Base-by-base conservation (phyloP, 2,329 filamentous ascomycete species). In the Aspergillus ustus region DNA sequence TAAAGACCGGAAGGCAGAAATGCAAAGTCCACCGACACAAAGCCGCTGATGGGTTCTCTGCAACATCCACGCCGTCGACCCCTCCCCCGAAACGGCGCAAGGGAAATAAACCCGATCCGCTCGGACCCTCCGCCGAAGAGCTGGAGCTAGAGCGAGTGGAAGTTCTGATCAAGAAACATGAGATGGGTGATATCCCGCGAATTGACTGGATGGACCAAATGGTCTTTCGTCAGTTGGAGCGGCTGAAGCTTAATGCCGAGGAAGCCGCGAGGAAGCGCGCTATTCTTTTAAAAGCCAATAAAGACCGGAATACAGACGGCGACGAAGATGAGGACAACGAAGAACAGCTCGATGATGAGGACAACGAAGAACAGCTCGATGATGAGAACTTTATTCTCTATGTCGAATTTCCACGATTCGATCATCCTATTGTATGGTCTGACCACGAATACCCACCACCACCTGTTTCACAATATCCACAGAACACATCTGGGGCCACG, bases 161-260 rank as follows among this genome's bases (percentile, higher is more conserved):
- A 72, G 89, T 88, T 57, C 78, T 98, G 22, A 91, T 99, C 74
- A 99, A 99, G 79, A 96, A 97, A 78, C 95, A 98, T 73, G 96
- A 99, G 74, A 96, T 97, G 90, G 93, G 93, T 19, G 95, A 99
- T 74, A 94, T 99, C 28, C 89, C 92, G 0, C 87, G 93, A 17
- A 91, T 97, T 52, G 92, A 96, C 70, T 99, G 95, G 96, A 85
- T 99, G 48, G 95, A 99, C 75, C 91, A 95, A 71, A 85, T 98
- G 69, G 93, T 97, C 2, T 99, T 96, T 74, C 89, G 94, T 45
- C 90, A 90, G 55, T 89, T 96, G 62, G 94, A 97, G 79, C 95
- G 91, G 78, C 84, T 88, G 61, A 87, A 89, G 22, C 74, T 87
- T 2, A 84, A 88, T 69, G 86, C 87, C 11, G 87, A 90, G 40